Base-by-base conservation (phyloP, 805 yeast species). In the Kuraishia piskuri region DNA sequence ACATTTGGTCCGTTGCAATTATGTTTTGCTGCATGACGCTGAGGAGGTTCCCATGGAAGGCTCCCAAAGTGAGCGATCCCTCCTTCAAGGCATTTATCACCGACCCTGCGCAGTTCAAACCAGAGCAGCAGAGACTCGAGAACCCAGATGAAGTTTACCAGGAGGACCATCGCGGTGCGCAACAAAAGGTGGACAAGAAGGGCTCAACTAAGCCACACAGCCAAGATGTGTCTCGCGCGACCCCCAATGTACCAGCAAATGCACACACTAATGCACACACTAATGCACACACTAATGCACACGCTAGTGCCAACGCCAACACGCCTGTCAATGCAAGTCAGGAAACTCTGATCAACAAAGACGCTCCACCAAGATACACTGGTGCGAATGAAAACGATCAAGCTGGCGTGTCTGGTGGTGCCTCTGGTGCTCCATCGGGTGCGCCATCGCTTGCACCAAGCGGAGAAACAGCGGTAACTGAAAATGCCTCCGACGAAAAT, bases 41-140 rank as follows among this genome's bases (percentile, higher is more conserved):
- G 59, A 80, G 86, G 59, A 71, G 96, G 56, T 92, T 92, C 69
- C 98, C 99, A 1, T 92, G 99, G 99, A 90, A 90, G 66, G 79
- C 91, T 2, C 97, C 97, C n/a, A 83, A 85, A 58, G 69, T 72
- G 23, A 72, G 81, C 6, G 97, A 91, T 66, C 82, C 82, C 52
- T 83, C 94, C 3, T 92, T 78, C 72, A 77, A 82, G 54, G 76
- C 88, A 56, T 92, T 86, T 63, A 69, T 77, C n/a, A 55, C 61
- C 25, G 58, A 55, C 24, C 55, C 63, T 2, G 22, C 40, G 17
- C 40, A 31, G 40, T 31, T 31, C 40, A 52, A 50, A 46, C 53
- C 12, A 59, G 54, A 48, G 50, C 55, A 8, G 50, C 44, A 25
- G 22, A 49, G 47, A 52, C 50, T 50, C 44, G 22, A n/a, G 48